A percentile compares a stretch with the other conserved stretches of the same genome.
Evolutionary conservation across 1,284 basidiomycete genomes (phyloP).

Genomic region (Trichosporon inkin): DNA sequence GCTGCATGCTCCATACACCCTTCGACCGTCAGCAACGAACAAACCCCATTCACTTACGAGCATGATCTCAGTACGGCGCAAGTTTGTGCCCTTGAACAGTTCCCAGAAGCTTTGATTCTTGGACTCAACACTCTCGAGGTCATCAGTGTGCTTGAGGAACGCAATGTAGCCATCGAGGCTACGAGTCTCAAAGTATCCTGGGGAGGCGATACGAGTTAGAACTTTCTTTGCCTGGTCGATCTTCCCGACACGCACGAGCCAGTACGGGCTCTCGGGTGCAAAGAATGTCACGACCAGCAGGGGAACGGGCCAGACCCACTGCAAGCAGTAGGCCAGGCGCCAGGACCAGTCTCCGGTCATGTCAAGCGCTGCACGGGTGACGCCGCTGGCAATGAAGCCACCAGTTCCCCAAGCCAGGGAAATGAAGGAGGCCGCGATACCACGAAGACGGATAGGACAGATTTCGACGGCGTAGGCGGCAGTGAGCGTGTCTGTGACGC

Average conservation of each 20-base stretch:
- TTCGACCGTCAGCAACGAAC: background rate
- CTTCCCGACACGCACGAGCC: slow-evolving; percentile 32
- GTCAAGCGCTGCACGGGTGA: slow-evolving; percentile 42
- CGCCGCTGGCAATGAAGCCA: slow-evolving; percentile 47
- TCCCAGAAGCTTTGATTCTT: slow-evolving; percentile 16
- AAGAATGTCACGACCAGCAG: slow-evolving; percentile 18
- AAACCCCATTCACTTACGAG: background rate
- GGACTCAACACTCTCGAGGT: slow-evolving; percentile 22
- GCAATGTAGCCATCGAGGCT: slow-evolving; percentile 42
- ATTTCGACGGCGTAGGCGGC: slow-evolving; percentile 53
- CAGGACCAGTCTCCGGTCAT: slow-evolving; percentile 34
- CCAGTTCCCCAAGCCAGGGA: slow-evolving; percentile 53
- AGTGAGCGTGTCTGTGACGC: slow-evolving; percentile 44
- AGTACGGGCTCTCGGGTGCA: slow-evolving; percentile 26
- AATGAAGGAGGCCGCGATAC: slow-evolving; percentile 51
- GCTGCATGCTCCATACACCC: too few relatives aligned
- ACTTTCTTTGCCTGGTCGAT: slow-evolving; percentile 44
- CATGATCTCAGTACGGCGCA: slow-evolving; percentile 46
- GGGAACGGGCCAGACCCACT: slow-evolving; percentile 28
- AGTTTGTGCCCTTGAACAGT: slow-evolving; percentile 48
- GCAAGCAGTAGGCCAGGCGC: slow-evolving; percentile 24
- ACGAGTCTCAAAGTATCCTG: slow-evolving; percentile 32
- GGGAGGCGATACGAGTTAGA: slow-evolving; percentile 40
- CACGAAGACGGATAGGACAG: slow-evolving; percentile 52
- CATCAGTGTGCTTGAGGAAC: slow-evolving; percentile 29